Conservation (phyloP, 1,284 basidiomycete genomes). For the Violaceomyces palustris region DNA sequence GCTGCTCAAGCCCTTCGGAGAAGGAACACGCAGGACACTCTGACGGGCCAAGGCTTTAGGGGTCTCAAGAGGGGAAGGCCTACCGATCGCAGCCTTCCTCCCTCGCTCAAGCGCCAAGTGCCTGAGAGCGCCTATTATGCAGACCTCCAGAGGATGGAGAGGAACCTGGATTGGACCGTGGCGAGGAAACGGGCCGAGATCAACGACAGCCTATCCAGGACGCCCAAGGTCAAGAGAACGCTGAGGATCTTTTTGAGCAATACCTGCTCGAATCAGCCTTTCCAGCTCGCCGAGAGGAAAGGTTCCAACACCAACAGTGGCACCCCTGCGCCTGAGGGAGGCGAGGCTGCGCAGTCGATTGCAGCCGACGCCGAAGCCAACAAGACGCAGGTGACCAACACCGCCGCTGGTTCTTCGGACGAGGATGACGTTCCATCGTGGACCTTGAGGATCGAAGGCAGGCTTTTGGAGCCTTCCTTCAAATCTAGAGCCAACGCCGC, state of each 20-base stretch:
- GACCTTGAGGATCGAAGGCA: slow-evolving; percentile 81
- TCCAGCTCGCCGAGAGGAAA: slow-evolving; percentile 39
- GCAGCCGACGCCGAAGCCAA: slow-evolving; percentile 8
- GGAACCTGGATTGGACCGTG: slow-evolving; percentile 91
- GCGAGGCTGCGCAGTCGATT: slow-evolving; percentile 9
- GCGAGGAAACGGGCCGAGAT: slow-evolving; percentile 79
- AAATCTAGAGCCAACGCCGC: slow-evolving; percentile 43
- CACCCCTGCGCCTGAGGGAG: slow-evolving; percentile 1
- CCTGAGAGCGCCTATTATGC: slow-evolving; percentile 69
- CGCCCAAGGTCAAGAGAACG: slow-evolving; percentile 65
- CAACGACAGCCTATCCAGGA: slow-evolving; percentile 47
- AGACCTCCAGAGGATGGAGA: slow-evolving; percentile 78
- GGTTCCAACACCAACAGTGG: slow-evolving; percentile 29
- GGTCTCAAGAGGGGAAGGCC: slow-evolving; percentile 67
- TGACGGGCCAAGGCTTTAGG: slow-evolving; percentile 44
- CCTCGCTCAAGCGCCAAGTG: slow-evolving; percentile 61
- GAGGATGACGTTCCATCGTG: slow-evolving; percentile 85
- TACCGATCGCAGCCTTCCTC: slow-evolving; percentile 72
- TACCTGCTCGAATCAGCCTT: slow-evolving; percentile 72
- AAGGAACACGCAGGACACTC: slow-evolving; percentile 36
- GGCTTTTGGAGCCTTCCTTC: slow-evolving; percentile 61
- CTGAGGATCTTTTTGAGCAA: slow-evolving; percentile 84
- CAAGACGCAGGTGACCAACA: slow-evolving; percentile 11
- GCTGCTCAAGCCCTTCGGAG: slow-evolving; percentile 15
- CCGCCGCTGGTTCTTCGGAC: slow-evolving; percentile 9